A percentile compares a stretch with the other conserved stretches of the same genome.
These are phyloP conservation scores for Diaporthe vexans DNA, from an alignment of 2,329 filamentous ascomycete species.

Conservation along the genomic window DNA sequence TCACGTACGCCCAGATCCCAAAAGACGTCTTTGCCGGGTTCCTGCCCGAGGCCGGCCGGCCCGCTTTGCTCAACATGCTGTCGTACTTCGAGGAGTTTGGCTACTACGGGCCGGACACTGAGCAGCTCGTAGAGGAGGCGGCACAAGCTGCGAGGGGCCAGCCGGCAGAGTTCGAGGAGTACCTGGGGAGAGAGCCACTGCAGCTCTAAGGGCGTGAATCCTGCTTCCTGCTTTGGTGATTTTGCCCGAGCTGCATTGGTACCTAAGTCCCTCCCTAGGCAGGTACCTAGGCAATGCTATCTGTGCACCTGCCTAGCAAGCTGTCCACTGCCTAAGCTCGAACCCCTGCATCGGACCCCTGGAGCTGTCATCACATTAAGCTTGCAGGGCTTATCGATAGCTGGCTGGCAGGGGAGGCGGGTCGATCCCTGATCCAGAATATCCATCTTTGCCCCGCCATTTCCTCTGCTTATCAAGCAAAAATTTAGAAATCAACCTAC, in stretches of 20 bases:
- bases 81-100: slow-evolving; percentile 19
- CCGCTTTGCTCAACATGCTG: slow-evolving; percentile 1
- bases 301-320: no score
- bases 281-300: no score
- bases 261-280: no score
- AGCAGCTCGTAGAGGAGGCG: slow-evolving; percentile 11
- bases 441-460: slow-evolving; percentile 37
- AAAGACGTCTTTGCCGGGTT: not conserved
- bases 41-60: not conserved
- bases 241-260: not conserved
- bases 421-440: slow-evolving; percentile 6
- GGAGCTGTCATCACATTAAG: slow-evolving; percentile 16
- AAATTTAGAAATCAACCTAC: slow-evolving; percentile 41
- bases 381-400: slow-evolving; percentile 29
- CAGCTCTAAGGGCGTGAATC: not conserved
- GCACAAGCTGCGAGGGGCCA: not conserved
- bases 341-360: slow-evolving; percentile 2
- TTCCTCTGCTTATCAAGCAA: slow-evolving; percentile 42
- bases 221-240: not conserved
- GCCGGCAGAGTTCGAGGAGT: not conserved
- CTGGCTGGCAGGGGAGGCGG: not conserved
- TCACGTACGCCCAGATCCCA: slow-evolving; percentile 19
- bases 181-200: slow-evolving; percentile 8
- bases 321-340: no score
- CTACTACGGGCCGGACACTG: slow-evolving; percentile 4